Evolutionary conservation across 495 filamentous ascomycete species (phyloP), one percentile per base, ranked within the genome.

Genomic region (Podospora pseudoanserina): DNA sequence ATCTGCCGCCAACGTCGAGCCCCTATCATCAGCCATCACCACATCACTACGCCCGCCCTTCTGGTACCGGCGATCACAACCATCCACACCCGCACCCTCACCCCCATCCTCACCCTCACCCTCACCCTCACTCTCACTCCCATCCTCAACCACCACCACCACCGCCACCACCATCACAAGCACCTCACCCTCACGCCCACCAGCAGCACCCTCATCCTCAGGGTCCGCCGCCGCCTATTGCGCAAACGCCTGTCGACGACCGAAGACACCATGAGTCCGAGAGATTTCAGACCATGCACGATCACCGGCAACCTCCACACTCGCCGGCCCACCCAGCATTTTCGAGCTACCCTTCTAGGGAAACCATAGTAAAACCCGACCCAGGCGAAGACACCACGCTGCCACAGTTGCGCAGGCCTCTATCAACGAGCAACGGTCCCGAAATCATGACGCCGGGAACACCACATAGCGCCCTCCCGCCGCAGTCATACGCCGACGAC

Each of bases 261-360:
- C 82, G 80, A 69, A 79, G 80, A 60, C 81, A 83, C 67, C 81
- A 82, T 82, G 82, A 84, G 65, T 76, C 78, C 68, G 82, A 82
- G 49, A 75, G 75, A 60, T 83, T 75, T 69, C 81, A 81, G 67
- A 79, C 79, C 67, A 85, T 85, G 77, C 81, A 83, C 73, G 80
- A 84, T 74, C 78, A 77, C 65, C 76, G 81, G 67, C 81, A 81
- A 72, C 81, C 77, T 73, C 81, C 81, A 65, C 81, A 79, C 60
- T 82, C 80, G 20, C 80, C 80, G 72, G 80, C 78, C 55, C 81
- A 79, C 71, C 79, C 81, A 66, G 67, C 80, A 58, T 81, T 72
- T 69, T 68, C 79, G 32, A 71, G 77, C 3, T 79, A 79, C 65
- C 68, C 75, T 65, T 73, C 77, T 5, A 74, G 79, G 71, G 83